phyloP scores from a whole-genome alignment of 768 basidiomycete genomes.

The Kwoniella europaea region DNA sequence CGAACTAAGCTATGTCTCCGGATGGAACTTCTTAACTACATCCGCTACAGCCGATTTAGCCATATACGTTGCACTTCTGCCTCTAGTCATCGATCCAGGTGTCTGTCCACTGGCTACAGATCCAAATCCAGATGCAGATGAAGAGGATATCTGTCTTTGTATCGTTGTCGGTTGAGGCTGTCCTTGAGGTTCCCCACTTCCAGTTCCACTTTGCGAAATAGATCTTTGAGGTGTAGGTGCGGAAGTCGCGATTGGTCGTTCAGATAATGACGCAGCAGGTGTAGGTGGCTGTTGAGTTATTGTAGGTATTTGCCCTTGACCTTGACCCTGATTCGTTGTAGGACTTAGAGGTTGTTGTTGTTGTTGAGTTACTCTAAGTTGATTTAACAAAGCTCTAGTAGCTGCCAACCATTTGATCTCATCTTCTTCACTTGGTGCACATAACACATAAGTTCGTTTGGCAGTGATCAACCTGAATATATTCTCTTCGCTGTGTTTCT shows the following conservation, averaged over 20 bases:
- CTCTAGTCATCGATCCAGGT: slow-evolving; percentile 25
- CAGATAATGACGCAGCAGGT: slow-evolving; percentile 19
- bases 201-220: slow-evolving; percentile 2
- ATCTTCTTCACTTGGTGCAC: slow-evolving; percentile 95
- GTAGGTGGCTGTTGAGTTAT: slow-evolving; percentile 41
- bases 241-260: background rate
- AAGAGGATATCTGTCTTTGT: background rate
- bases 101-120: background rate
- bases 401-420: slow-evolving; percentile 98
- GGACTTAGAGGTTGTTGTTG: slow-evolving; percentile 7
- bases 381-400: slow-evolving; percentile 78
- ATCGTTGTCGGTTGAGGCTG: slow-evolving; percentile 8
- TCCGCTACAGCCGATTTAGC: slow-evolving; percentile 59
- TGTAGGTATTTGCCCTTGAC: slow-evolving; percentile 18
- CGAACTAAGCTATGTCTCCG: slow-evolving; percentile 13
- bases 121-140: background rate
- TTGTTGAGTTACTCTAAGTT: slow-evolving; percentile 57
- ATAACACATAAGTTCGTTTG: slow-evolving; percentile 82
- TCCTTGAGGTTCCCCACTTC: background rate
- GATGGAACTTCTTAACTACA: slow-evolving; percentile 56
- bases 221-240: background rate
- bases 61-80: slow-evolving; percentile 57
- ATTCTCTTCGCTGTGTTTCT: slow-evolving; percentile 58
- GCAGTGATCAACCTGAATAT: slow-evolving; percentile 97
- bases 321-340: background rate